Conservation (phyloP, 805 yeast genomes). For the Komagataella kurtzmanii region DNA sequence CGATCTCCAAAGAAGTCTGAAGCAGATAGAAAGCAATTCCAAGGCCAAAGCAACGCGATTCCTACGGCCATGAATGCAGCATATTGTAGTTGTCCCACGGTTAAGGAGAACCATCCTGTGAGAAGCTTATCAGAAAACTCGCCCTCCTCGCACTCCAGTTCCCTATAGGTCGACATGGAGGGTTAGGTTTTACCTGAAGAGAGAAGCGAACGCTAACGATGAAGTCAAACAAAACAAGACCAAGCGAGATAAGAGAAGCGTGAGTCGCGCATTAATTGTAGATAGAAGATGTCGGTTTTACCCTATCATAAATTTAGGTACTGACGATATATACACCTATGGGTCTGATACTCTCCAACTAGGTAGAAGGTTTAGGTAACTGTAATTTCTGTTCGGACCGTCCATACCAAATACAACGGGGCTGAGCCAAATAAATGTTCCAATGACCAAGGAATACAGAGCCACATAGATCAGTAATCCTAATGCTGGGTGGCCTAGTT, state of each 20-base stretch:
- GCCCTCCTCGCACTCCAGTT: background rate
- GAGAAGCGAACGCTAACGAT: background rate
- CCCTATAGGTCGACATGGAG: background rate
- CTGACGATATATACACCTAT: background rate
- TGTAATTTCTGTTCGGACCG: constrained; percentile 33
- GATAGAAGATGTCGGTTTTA: background rate
- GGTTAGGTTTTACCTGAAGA: background rate
- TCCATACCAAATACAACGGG: constrained; percentile 77
- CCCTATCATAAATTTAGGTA: background rate
- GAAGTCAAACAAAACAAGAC: background rate
- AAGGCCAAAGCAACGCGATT: constrained; percentile 83
- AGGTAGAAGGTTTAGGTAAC: constrained; percentile 36
- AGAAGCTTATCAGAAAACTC: background rate
- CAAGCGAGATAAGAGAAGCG: background rate
- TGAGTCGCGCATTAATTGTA: background rate
- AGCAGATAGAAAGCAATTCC: constrained; percentile 87
- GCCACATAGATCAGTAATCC: constrained; percentile 24
- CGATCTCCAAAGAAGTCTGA: constrained; percentile 64
- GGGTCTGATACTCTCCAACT: constrained; percentile 34
- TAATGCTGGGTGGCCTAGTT: constrained; percentile 10
- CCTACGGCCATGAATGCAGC: constrained; percentile 58
- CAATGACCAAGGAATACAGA: constrained; percentile 38
- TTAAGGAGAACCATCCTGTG: constrained; percentile 3
- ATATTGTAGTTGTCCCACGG: constrained; percentile 23
- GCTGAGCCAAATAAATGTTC: constrained; percentile 43